Base-by-base conservation (phyloP, 148 eudicot species). In the Rhododendron simsii region DNA sequence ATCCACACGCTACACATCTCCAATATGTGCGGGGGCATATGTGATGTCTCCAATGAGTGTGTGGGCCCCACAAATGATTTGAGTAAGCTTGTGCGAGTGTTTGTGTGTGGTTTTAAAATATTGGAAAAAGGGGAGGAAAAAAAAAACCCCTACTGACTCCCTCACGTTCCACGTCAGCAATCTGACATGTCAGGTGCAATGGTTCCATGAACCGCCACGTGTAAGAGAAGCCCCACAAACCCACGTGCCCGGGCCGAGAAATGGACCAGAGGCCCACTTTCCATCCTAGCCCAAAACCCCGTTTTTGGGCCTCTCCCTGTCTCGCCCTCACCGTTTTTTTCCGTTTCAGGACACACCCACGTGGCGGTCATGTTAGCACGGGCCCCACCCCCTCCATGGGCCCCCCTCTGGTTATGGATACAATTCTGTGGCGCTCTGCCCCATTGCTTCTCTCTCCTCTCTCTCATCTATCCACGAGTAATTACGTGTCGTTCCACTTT, bases 371-470 rank as follows among this genome's bases (percentile, higher is more conserved):
- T 90, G 90, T 91, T 92, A 86, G 50, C 37, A 14, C 81, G 93
- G 92, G 78, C 92, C 98, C 80, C 91, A 90, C 91, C 11, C 16
- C 67, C 21, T 89, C 92, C 93, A 89, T 89, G 89, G 92, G 91
- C 87, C 88, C 50, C 30, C 6, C 73, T 30, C 76, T 71, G 76
- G 76, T 71, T 5, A 33, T 33, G 76, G 76, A 30, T 71, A 14
- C 21, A 30, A 30, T 33, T 71, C 76, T 71, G 76, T 71, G 76
- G 41, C 9, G 76, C 76, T 30, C 76, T 30, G 76, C 41, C 76
- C 76, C 89, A 73, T 81, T 84, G 47, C 30, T 23, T 13, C 7
- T 37, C 88, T 28, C 86, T 81, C 84, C 77, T 16, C 59, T 55
- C 61, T 55, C 57, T 41, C 47, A 16, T 41, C 51, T 69, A 30